Percentiles rank a stretch among this genome's conserved stretches.
phyloP scores from a whole-genome alignment of 2,329 filamentous ascomycete species.

The Tympanopsis confertula region DNA sequence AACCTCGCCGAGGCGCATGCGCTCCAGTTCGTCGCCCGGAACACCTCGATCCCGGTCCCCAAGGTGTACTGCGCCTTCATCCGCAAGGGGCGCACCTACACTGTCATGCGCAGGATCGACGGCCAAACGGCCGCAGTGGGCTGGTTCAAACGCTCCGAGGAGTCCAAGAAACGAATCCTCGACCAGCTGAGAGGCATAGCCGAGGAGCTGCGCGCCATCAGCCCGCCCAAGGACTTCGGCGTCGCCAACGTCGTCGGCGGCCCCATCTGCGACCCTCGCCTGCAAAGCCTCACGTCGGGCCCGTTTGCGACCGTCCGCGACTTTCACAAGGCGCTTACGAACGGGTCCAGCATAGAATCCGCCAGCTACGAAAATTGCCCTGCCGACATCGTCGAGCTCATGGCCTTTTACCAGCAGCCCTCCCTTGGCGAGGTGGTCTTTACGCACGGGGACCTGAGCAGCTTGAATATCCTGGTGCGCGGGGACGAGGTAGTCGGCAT shows the following conservation, averaged over 20 bases:
- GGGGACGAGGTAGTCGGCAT: constrained; percentile 14
- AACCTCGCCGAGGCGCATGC: constrained; percentile 18
- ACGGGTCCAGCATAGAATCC: no score
- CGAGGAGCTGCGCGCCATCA: no score
- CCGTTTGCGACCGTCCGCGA: no score
- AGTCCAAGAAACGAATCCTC: constrained; percentile 20
- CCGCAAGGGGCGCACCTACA: constrained; percentile 16
- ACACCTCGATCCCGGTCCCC: constrained; percentile 24
- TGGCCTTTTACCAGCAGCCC: constrained; percentile 8
- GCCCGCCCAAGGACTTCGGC: no score
- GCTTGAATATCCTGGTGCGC: constrained; percentile 13
- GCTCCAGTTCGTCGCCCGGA: constrained; percentile 18
- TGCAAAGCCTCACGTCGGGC: no score
- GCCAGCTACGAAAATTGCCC: no score
- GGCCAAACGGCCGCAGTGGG: constrained; percentile 17
- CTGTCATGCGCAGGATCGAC: constrained; percentile 24
- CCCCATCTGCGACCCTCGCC: no score
- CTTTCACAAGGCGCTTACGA: no score
- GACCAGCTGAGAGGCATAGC: constrained; percentile 15
- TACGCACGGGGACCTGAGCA: constrained; percentile 15
- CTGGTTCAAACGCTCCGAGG: constrained; percentile 16
- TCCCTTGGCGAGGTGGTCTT: constrained; percentile 4
- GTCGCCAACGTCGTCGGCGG: no score
- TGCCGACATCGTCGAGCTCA: constrained; percentile 6
- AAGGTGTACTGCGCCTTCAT: constrained; percentile 22